These are phyloP conservation scores for Candida nitratophila DNA, from an alignment of 805 yeast genomes.

Conservation along the genomic window DNA sequence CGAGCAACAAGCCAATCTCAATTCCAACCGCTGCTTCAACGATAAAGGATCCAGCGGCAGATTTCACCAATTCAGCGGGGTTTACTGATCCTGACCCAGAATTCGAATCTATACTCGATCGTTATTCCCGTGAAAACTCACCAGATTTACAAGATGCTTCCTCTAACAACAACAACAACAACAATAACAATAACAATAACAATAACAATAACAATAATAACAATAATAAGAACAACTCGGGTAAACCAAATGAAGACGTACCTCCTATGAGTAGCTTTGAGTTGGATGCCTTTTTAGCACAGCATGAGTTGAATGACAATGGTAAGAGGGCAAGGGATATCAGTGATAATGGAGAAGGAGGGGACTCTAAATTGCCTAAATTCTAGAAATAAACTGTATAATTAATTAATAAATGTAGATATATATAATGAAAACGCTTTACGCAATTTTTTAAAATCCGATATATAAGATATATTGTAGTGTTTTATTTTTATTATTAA, in stretches of 20 bases:
- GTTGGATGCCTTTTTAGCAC: constrained; percentile 15
- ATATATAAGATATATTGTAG: too few relatives aligned
- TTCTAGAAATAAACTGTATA: too few relatives aligned
- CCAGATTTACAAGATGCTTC: too few relatives aligned
- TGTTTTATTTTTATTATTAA: too few relatives aligned
- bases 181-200: background rate
- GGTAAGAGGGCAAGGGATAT: constrained; percentile 4
- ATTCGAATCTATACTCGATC: constrained; percentile 11
- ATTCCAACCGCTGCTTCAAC: background rate
- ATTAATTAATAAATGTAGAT: constrained; percentile 1
- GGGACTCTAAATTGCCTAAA: background rate
- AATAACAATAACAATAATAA: background rate
- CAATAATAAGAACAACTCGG: constrained; percentile 1
- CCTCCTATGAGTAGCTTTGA: constrained; percentile 5
- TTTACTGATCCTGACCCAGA: constrained; percentile 6
- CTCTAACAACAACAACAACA: too few relatives aligned
- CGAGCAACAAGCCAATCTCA: constrained; percentile 1
- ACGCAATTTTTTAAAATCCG: too few relatives aligned
- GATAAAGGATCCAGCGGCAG: background rate
- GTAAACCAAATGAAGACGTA: constrained; percentile 2
- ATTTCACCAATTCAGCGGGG: too few relatives aligned
- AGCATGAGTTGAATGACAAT: constrained; percentile 8
- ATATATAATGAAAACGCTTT: background rate
- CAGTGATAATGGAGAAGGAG: background rate
- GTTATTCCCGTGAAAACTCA: constrained; percentile 10